Evolutionary conservation across 345 rosid genomes (phyloP), one percentile per base, ranked within the genome.

Genomic region (Salix purpurea): DNA sequence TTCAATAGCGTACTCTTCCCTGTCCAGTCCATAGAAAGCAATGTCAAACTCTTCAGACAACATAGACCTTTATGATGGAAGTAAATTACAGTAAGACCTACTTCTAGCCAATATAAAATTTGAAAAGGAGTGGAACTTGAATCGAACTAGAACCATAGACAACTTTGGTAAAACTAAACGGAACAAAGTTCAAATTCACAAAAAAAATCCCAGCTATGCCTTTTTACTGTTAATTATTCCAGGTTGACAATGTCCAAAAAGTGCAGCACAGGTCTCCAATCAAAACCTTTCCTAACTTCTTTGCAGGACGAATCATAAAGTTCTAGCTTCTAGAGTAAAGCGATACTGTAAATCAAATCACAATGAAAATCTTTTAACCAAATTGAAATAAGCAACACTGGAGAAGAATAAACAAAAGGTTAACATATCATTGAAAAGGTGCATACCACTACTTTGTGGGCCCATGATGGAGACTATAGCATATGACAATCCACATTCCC

Each of bases 381-480:
- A 9, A 58, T 24, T 9, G 12, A 58, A 58, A 30, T 48, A 28
- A 65, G 70, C 60, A 28, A 48, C 10, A 46, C 36, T 12, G 28
- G 69, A 44, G 36, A 36, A 24, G 15, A 58, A 65, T 65, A 65
- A 75, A 68, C 46, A 36, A 23, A 54, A 50, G 52, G 71, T 44
- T 7, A 32, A 77, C n/a, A 61, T 5, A 11, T 67, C 16, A 37
- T 28, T 40, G 56, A 74, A 68, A 70, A 40, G 19, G 77, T 61
- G 82, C 94, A 74, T 88, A 96, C 99, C 99, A 61, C 99, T 96
- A 81, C 98, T 96, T 79, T 94, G 99, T 2, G 99, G 99, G 71
- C 99, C 99, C 99, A 96, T 96, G 79, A 96, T 96, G 58, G 99
- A 90, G 80, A 91, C 99, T 54, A 92, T 85, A 7, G 98, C 99